Evolutionary conservation across 345 rosid species (phyloP), one percentile per base, ranked within the genome.

Genomic region (Odontarrhena argentea): DNA sequence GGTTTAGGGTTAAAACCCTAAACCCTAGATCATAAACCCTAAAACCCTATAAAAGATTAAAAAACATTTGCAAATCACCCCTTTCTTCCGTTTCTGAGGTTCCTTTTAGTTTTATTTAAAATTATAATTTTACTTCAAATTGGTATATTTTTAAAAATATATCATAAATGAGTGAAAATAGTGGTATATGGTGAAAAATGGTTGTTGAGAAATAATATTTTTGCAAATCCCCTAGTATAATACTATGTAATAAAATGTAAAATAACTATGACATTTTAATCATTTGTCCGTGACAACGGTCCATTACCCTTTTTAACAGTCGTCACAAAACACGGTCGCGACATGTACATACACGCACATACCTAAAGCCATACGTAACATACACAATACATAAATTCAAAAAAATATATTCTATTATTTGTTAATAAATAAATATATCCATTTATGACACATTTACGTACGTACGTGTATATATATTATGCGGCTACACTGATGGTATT

Each of bases 361-460:
- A 65, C 76, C 55, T 73, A 73, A 51, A 65, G 76, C 71, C 76
- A 73, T 73, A 73, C 71, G 71, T 65, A 73, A 73, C 49, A 64
- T 47, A 72, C 46, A 63, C 42, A 58, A n/a, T 65, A 57, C 13
- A 63, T 49, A 55, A 18, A 5, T 28, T 28, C 32, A 4, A 1
- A 47, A 71, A 6, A 18, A 18, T 18, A 63, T 58, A 45, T 56
- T 60, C 9, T 69, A 41, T 18, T 18, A 3, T 42, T 41, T 25
- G 36, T 30, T 7, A 7, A 22, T 18, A 18, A 18, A 18, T 18
- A 28, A 35, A 2, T 18, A 43, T 6, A 3, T 6, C 60, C 48
- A 63, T 48, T 28, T 64, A 56, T 56, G 38, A 64, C 70, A 55
- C 59, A 63, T 63, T 56, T 71, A 64, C 49, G 60, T 64, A 38